Evolutionary conservation across 345 rosid species (phyloP).

Genomic region (Odontarrhena argentea): DNA sequence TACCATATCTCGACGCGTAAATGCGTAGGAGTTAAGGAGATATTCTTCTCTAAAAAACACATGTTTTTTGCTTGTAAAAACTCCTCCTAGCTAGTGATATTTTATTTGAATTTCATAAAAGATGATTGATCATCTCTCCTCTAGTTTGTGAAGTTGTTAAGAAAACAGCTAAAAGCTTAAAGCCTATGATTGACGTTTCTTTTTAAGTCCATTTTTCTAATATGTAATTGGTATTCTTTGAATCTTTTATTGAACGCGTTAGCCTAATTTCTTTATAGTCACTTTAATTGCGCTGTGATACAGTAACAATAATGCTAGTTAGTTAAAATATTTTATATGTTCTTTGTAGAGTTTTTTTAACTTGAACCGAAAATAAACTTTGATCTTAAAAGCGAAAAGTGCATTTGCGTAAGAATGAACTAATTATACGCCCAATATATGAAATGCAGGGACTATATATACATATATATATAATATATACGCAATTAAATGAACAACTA

Average conservation of each 20-base stretch:
- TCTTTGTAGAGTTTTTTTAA: too few species aligned
- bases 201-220: neutral
- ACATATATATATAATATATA: too few species aligned
- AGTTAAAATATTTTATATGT: neutral
- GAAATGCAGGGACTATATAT: too few species aligned
- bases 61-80: constrained; percentile 25
- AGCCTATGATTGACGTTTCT: neutral
- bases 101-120: neutral
- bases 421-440: too few species aligned
- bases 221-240: too few species aligned
- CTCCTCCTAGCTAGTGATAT: neutral
- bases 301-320: neutral
- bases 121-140: neutral
- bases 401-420: too few species aligned
- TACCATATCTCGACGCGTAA: constrained; percentile 6
- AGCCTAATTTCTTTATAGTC: neutral
- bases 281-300: too few species aligned
- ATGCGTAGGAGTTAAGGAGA: neutral
- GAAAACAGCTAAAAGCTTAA: neutral
- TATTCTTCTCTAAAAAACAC: neutral
- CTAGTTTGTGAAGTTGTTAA: neutral
- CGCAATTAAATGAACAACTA: too few species aligned
- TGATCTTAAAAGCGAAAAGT: too few species aligned
- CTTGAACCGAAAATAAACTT: too few species aligned
- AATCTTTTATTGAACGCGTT: neutral